Percentiles rank a stretch among this genome's conserved stretches.
Evolutionary conservation across 257 asterid species (phyloP).

Genomic region (Solanum ossicruentum): DNA sequence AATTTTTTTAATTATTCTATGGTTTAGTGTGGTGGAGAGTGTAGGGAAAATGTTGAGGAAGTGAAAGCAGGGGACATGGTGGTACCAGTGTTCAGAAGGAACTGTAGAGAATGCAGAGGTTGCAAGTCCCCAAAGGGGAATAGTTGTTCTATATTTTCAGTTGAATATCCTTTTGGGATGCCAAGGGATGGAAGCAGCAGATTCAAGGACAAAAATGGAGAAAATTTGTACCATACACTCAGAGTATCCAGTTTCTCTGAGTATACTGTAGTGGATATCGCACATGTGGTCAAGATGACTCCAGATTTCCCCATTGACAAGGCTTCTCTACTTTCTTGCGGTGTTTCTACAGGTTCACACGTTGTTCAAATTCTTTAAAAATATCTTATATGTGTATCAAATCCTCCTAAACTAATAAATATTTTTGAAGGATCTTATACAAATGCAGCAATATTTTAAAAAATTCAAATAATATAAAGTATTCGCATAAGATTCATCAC

Average conservation of each 20-base stretch:
- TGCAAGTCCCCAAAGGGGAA: constrained; percentile 18
- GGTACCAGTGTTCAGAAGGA: constrained; percentile 17
- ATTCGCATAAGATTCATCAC: neutral
- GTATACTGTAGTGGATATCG: constrained; percentile 30
- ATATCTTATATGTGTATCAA: neutral
- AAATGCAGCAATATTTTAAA: neutral
- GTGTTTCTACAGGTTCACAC: constrained; percentile 16
- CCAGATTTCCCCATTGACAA: constrained; percentile 13
- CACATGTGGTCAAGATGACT: constrained; percentile 21
- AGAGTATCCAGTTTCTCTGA: constrained; percentile 20
- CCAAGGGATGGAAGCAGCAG: constrained; percentile 30
- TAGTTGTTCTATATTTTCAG: constrained; percentile 15
- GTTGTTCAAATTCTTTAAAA: neutral
- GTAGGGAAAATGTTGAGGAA: constrained; percentile 36
- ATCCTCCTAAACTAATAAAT: neutral
- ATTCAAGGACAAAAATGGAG: constrained; percentile 17
- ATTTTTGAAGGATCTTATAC: neutral
- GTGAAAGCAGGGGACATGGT: constrained; percentile 28
- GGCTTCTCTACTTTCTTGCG: constrained; percentile 30
- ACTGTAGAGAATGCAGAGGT: constrained; percentile 32
- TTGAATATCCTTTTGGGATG: constrained; percentile 10
- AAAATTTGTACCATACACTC: constrained; percentile 10
- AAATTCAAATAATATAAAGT: too few species aligned
- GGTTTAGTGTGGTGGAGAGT: constrained; percentile 26
- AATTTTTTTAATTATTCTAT: neutral